Evolutionary conservation across 2,329 filamentous ascomycete genomes (phyloP).

Genomic region (Thelonectria olida): DNA sequence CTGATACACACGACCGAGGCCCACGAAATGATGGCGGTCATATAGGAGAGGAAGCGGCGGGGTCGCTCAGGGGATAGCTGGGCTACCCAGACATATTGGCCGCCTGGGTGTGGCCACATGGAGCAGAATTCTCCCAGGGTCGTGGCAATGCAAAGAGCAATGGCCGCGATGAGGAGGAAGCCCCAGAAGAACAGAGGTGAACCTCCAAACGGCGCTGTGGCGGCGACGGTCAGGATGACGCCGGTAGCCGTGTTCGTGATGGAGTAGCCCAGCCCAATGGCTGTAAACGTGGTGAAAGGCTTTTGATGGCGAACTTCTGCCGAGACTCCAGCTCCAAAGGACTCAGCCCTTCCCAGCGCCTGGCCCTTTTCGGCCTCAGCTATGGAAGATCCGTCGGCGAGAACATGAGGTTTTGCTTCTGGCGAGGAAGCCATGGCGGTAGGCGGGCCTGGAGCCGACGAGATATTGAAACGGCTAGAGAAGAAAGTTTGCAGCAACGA

Average conservation of each 20-base stretch:
- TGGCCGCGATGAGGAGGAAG: conserved; percentile 8
- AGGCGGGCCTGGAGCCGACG: no score
- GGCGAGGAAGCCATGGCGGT: no score
- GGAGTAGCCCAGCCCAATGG: neutral
- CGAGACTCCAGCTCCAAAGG: no score
- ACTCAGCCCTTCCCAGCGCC: no score
- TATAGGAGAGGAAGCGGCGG: conserved; percentile 1
- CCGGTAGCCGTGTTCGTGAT: neutral
- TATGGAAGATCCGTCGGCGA: no score
- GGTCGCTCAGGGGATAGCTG: neutral
- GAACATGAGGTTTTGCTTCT: no score
- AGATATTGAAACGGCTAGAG: no score
- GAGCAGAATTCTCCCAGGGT: conserved; percentile 7
- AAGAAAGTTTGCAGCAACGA: no score
- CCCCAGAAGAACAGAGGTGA: conserved; percentile 17
- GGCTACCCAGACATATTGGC: conserved; percentile 10
- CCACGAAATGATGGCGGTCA: conserved; percentile 12
- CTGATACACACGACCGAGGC: conserved; percentile 6
- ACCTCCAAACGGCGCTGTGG: neutral
- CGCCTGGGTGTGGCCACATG: conserved; percentile 7
- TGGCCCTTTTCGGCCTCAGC: no score
- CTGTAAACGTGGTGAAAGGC: neutral
- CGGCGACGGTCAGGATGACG: neutral
- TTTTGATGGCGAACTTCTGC: no score
- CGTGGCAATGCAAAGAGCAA: neutral